A percentile compares a stretch with the other conserved stretches of the same genome.
These are phyloP conservation scores for Eucalyptus grandis DNA, from an alignment of 345 rosid genomes.

Conservation along the genomic window DNA sequence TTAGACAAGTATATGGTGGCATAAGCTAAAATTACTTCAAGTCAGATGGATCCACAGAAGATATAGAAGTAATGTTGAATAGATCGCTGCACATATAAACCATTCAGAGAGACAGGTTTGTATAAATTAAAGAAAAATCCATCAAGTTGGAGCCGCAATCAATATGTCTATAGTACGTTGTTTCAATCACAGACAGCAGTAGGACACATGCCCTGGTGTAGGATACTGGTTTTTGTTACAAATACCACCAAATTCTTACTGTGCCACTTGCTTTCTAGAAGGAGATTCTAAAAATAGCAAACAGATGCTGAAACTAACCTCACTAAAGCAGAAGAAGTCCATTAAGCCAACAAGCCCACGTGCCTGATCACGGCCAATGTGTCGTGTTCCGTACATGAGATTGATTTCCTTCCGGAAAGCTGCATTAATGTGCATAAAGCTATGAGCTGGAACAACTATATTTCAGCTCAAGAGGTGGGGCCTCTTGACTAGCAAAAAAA, in stretches of 20 bases:
- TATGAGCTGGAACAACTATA: not conserved
- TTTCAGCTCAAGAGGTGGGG: not conserved
- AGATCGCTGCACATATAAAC: not conserved
- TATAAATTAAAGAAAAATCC: not conserved
- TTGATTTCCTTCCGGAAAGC: slow-evolving; percentile 63
- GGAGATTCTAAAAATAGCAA: not conserved
- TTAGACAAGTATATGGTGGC: not conserved
- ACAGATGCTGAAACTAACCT: slow-evolving; percentile 33
- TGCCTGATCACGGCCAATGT: slow-evolving; percentile 88
- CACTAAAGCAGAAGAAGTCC: slow-evolving; percentile 99
- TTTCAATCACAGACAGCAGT: not conserved
- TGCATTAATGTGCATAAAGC: slow-evolving; percentile 6
- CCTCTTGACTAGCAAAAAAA: not conserved
- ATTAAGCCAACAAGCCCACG: slow-evolving; percentile 85
- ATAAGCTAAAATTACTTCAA: not conserved
- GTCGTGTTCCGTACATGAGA: slow-evolving; percentile 74
- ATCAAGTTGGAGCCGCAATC: not conserved
- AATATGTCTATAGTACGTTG: not conserved
- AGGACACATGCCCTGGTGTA: not conserved
- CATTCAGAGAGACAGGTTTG: not conserved
- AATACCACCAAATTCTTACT: not conserved
- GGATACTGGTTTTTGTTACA: not conserved
- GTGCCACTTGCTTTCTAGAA: not conserved
- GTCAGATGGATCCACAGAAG: not conserved
- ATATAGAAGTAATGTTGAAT: not conserved